Evolutionary conservation across 495 filamentous ascomycete species (phyloP), one percentile per base, ranked within the genome.

Genomic region (Talaromyces trachyspermus): DNA sequence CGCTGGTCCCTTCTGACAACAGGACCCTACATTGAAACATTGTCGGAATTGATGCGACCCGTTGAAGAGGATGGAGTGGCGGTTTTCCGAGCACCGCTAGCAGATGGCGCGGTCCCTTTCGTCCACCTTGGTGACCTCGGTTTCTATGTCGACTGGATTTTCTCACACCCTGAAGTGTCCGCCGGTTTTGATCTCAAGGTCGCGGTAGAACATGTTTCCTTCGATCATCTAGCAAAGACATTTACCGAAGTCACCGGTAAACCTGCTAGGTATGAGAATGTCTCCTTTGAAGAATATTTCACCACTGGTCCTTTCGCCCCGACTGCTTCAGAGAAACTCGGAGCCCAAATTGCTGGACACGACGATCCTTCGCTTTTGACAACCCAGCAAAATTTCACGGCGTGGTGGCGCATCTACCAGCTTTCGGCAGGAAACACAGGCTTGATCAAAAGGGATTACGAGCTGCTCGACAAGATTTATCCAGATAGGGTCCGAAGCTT

Each of bases 11-110:
- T 77, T 12, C 60, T 78, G 49, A 76, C 74, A 2, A 71, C 73
- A 2, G 67, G 75, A 0, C 72, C 74, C 20, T 80, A 80, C 53
- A 68, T 77, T 36, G 71, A 79, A 39, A 76, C 74, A 68, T 49
- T 70, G 14, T 53, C 42, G 14, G 57, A 57, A 45, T 22, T 61
- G 18, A 33, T 58, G 17, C n/a, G 50, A 20, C 49, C 49, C 2
- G 20, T 48, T 43, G 23, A 37, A 9, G 42, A 22, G 9, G 46
- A 54, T 32, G 26, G 22, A 18, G 38, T 51, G 12, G 27, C 45
- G 20, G 48, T 56, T 12, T 65, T 64, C 35, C 18, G 46, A 19
- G 56, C 41, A 25, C 59, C 56, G n/a, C 33, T 61, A 53, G 22
- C 18, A 22, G 40, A 47, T 18, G 56, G 61, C 3, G n/a, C 30